These are phyloP conservation scores for Solanum hybrid DNA, from an alignment of 305 asterid species.

Conservation along the genomic window DNA sequence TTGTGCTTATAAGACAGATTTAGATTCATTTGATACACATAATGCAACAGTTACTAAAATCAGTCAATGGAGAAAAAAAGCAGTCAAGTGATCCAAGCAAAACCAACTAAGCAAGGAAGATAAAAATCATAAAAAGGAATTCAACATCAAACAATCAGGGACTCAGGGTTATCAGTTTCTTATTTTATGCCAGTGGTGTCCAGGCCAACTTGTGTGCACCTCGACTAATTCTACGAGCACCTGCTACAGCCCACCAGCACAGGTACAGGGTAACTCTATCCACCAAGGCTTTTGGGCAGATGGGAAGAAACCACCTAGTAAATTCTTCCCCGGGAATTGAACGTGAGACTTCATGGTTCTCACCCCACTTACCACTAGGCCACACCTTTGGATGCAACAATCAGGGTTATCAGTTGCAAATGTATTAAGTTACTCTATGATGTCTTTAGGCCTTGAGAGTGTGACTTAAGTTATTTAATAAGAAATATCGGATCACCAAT, in stretches of 20 bases:
- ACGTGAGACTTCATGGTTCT: not conserved
- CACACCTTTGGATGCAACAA: not conserved
- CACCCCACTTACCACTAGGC: not conserved
- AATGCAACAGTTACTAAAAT: not conserved
- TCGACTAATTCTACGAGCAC: not conserved
- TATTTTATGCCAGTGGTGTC: not conserved
- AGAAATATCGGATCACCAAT: not conserved
- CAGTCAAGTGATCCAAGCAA: not conserved
- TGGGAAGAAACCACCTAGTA: not conserved
- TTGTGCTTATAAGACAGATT: not conserved
- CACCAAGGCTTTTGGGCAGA: not conserved
- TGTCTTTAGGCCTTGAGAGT: not conserved
- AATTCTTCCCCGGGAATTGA: not conserved
- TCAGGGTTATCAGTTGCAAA: not conserved
- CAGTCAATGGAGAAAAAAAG: not conserved
- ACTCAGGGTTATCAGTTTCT: not conserved
- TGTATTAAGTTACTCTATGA: not conserved
- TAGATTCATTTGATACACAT: not conserved
- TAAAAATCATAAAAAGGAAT: not conserved
- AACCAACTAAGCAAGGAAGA: not conserved
- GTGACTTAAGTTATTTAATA: not conserved
- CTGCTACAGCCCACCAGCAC: not conserved
- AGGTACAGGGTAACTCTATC: not conserved
- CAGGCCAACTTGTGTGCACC: not conserved
- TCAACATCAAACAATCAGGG: not conserved